Percentiles rank a stretch among this genome's conserved stretches.
Conservation (phyloP, 371 early-diverging fungal species). For the Mortierella sp. region DNA sequence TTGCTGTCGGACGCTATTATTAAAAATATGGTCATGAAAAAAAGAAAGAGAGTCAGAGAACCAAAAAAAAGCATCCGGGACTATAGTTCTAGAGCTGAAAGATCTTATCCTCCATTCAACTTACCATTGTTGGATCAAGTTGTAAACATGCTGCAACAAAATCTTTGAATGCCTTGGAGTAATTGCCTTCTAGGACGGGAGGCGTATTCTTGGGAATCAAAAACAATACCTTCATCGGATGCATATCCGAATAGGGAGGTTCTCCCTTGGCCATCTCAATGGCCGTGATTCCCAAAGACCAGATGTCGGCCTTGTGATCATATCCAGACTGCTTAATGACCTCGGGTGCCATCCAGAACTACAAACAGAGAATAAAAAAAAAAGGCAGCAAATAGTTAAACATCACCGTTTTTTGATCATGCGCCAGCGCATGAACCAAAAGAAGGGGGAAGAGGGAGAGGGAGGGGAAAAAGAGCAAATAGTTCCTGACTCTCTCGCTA, state of each 20-base stretch:
- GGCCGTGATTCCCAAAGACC: slow-evolving; percentile 98
- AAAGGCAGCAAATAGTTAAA: slow-evolving; percentile 2
- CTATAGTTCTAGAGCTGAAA: not conserved
- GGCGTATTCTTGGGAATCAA: slow-evolving; percentile 93
- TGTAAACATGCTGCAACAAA: slow-evolving; percentile 90
- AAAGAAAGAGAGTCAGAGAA: not conserved
- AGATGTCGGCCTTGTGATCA: slow-evolving; percentile 97
- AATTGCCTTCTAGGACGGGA: slow-evolving; percentile 83
- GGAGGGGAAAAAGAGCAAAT: not conserved
- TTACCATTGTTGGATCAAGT: slow-evolving; percentile 81
- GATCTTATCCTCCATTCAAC: not conserved
- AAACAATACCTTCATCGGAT: slow-evolving; percentile 94
- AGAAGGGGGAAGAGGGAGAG: not conserved
- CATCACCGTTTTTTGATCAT: not conserved
- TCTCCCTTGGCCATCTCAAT: slow-evolving; percentile 95
- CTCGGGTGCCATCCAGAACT: slow-evolving; percentile 99
- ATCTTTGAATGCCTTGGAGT: slow-evolving; percentile 89
- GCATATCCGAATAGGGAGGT: slow-evolving; percentile 93
- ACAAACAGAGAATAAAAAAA: not conserved
- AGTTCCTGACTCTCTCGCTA: not conserved
- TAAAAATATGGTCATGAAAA: not conserved
- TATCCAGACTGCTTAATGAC: slow-evolving; percentile 97
- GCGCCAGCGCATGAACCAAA: not conserved
- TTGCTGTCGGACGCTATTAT: slow-evolving; percentile 87
- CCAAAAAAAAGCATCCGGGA: not conserved